Base-by-base conservation (phyloP, 179 eudicot species). In the Silene noctiflora region DNA sequence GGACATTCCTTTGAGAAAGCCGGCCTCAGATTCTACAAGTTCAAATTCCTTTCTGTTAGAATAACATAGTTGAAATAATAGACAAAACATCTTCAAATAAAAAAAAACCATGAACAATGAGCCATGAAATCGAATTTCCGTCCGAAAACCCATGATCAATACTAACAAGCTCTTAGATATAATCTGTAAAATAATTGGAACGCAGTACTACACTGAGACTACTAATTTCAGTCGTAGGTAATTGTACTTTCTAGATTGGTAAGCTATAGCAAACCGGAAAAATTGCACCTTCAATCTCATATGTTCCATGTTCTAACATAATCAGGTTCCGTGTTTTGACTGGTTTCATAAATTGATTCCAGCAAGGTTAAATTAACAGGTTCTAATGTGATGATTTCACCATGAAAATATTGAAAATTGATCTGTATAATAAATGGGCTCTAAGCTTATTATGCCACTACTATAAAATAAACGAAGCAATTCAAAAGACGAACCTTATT, bases 1-100 rank as follows among this genome's bases (percentile, higher is more conserved):
- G 91, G 91, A 71, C 98, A 92, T 76, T 83, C 86, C 64, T 48
- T 76, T 0, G 98, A 94, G 71, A 91, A 76, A 31, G 81, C 59
- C 29, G 97, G 97, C 69, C 97, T 84, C 87, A 87, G 31, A 81
- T 92, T 90, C 97, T 94, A 88, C 77, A 85, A 89, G 33, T 21
- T 72, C 69, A 71, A 76, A 71, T 53, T 55, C 11, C 31, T 44
- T 66, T 31, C 46, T 75, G 71, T 80, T 75, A 72, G 75, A 29
- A 71, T 53, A 53, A 29, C 63, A 53, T 71, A 17, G 39, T 25
- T 53, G 16, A 24, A 51, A 12, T 9, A 14, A 46, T 71, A 53
- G 22, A 11, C 6, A 71, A 19, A 33, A 46, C 6, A 17, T 22
- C 56, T 1, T 3, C 3, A n/a, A 39, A 11, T 6, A 67, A 35